Base-by-base conservation (phyloP, 345 rosid genomes). In the Eucalyptus globulus region DNA sequence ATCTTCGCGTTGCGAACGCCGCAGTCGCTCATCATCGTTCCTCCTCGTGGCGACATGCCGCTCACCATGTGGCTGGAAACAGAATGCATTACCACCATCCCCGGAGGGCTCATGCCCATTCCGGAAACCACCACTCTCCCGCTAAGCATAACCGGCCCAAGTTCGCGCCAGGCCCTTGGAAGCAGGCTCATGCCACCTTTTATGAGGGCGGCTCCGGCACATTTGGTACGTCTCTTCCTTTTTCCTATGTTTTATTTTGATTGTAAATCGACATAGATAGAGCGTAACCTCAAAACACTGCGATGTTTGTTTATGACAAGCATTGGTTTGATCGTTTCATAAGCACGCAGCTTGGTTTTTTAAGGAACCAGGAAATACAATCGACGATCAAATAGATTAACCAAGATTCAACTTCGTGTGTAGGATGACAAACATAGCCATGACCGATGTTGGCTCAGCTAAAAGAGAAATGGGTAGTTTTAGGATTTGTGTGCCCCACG, bases 181-280 rank as follows among this genome's bases (percentile, higher is more conserved):
- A 80, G 85, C 45, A 89, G 43, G 94, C 93, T 50, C 92, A 88
- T 87, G 96, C 96, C 44, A 95, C 95, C 87, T 95, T 95, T 65
- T 95, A 95, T 45, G 92, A 92, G 47, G 95, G 96, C 14, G 89
- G 91, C 91, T 24, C 95, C 3, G 86, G 80, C n/a, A 31, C 94
- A 58, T 94, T 90, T 43, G 96, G 96, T 94, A 94, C 43, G 87
- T 14, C 6, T 31, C 7, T 56, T 49, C 24, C 40, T 10, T 37
- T 9, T 21, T 37, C 8, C 27, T 17, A 9, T 16, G 80, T 6
- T 69, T 21, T 37, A 37, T 37, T 19, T 72, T 6, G 45, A 24
- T 19, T 3, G 27, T 11, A 72, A 72, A 72, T 72, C 44, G 4
- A 37, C 83, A 8, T 14, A 65, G 6, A 65, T 65, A n/a, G 37